phyloP scores from a whole-genome alignment of 2,329 filamentous ascomycete species.

The Tolypocladium sp. region DNA sequence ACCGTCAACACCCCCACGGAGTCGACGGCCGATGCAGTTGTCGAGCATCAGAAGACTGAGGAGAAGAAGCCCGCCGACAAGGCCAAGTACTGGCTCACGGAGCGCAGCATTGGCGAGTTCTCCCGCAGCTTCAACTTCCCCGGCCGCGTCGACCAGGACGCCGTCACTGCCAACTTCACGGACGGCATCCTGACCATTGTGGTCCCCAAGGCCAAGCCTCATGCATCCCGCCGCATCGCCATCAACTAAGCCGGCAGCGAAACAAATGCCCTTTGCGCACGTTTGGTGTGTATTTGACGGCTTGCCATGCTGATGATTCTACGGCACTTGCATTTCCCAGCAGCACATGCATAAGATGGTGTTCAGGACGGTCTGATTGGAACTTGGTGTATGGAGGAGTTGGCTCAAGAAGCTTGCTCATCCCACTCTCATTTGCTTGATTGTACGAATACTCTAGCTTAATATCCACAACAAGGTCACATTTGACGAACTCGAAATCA shows the following conservation, averaged over 20 bases:
- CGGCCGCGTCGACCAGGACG: constrained; percentile 50
- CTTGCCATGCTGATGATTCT: not conserved
- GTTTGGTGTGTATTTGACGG: not conserved
- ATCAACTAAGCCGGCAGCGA: constrained; percentile 31
- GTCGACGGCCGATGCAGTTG: constrained; percentile 10
- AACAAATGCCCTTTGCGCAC: not conserved
- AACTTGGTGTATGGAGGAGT: not conserved
- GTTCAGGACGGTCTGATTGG: not conserved
- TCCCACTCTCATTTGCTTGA: not conserved
- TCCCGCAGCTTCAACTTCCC: constrained; percentile 62
- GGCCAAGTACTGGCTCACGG: constrained; percentile 61
- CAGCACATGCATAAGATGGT: not conserved
- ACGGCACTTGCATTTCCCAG: not conserved
- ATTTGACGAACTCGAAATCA: too few species aligned
- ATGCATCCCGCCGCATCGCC: constrained; percentile 43
- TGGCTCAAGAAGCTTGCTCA: not conserved
- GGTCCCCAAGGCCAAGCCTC: constrained; percentile 58
- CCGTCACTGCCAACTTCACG: constrained; percentile 52
- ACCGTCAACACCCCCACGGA: constrained; percentile 16
- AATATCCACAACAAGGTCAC: not conserved
- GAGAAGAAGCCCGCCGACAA: constrained; percentile 24
- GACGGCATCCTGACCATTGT: constrained; percentile 56
- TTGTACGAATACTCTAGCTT: not conserved
- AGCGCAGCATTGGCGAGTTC: constrained; percentile 60
- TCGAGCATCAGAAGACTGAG: constrained; percentile 16